These are phyloP conservation scores for Adansonia grandidieri DNA, from an alignment of 441 rosid species.

Conservation along the genomic window DNA sequence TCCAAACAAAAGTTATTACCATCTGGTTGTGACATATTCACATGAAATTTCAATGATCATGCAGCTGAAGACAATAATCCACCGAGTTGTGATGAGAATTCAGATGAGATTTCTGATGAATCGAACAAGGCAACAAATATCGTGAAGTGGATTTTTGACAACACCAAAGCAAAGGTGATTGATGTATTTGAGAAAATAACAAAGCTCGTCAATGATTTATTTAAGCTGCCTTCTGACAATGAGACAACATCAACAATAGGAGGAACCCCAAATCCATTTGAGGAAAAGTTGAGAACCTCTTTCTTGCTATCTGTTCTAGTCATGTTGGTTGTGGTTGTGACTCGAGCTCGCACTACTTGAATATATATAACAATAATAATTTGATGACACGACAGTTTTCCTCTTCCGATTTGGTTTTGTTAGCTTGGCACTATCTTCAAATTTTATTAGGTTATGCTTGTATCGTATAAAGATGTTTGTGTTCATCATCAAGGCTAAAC, in stretches of 20 bases:
- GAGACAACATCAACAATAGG: slow-evolving; percentile 28
- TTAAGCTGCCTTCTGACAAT: slow-evolving; percentile 37
- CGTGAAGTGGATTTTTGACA: slow-evolving; percentile 62
- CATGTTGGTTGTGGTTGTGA: slow-evolving; percentile 69
- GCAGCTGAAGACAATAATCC: slow-evolving; percentile 43
- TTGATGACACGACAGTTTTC: slow-evolving; percentile 55
- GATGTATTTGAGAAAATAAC: slow-evolving; percentile 61
- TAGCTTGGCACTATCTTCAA: neutral
- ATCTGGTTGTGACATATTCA: neutral
- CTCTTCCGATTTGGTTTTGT: neutral
- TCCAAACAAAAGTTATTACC: neutral
- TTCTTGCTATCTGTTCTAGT: slow-evolving; percentile 71
- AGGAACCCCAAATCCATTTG: slow-evolving; percentile 46
- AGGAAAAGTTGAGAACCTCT: slow-evolving; percentile 67
- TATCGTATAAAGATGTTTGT: neutral
- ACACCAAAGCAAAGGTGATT: slow-evolving; percentile 53
- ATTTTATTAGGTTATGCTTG: neutral
- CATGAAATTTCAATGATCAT: slow-evolving; percentile 25
- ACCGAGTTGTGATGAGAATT: slow-evolving; percentile 15
- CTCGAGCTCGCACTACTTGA: slow-evolving; percentile 53
- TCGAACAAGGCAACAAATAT: slow-evolving; percentile 44
- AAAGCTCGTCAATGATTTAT: slow-evolving; percentile 56
- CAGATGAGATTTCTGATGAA: slow-evolving; percentile 37
- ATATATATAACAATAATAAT: slow-evolving; percentile 38
- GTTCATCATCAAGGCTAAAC: neutral